Evolutionary conservation across 2,329 filamentous ascomycete genomes (phyloP).

Genomic region (Tolypocladium inflatum): DNA sequence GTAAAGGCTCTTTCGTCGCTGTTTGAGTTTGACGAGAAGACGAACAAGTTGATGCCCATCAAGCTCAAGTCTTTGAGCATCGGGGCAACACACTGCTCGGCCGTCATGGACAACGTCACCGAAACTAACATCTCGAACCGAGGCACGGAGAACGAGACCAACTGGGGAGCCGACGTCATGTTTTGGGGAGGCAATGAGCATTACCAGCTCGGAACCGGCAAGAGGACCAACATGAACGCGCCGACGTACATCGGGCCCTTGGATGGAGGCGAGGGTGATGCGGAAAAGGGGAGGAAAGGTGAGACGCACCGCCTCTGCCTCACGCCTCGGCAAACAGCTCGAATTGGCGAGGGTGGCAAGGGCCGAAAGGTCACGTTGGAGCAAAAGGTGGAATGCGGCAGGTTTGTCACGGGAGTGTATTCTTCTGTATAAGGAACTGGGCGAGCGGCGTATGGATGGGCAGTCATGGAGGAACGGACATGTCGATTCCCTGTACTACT

Average conservation of each 20-base stretch:
- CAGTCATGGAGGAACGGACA: neutral
- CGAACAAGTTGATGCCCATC: conserved; percentile 63
- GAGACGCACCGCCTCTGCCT: conserved; percentile 72
- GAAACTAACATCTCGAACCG: conserved; percentile 45
- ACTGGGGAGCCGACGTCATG: conserved; percentile 81
- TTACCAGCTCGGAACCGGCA: conserved; percentile 88
- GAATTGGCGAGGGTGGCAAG: conserved; percentile 45
- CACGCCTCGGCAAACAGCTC: conserved; percentile 64
- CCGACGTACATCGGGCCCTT: conserved; percentile 74
- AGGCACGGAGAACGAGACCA: conserved; percentile 58
- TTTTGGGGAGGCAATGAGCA: conserved; percentile 95
- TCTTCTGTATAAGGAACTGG: conserved; percentile 40
- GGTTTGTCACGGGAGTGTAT: conserved; percentile 74
- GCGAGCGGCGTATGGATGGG: neutral
- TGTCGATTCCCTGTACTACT: neutral
- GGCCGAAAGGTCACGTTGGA: conserved; percentile 68
- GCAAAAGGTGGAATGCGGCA: conserved; percentile 81
- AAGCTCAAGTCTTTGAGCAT: conserved; percentile 63
- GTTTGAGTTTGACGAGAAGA: conserved; percentile 75
- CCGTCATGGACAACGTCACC: conserved; percentile 74
- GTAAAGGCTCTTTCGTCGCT: conserved; percentile 76
- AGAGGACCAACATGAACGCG: conserved; percentile 66
- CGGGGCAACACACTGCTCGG: conserved; percentile 72
- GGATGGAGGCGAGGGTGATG: conserved; percentile 51
- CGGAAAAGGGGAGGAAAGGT: conserved; percentile 45